Conservation (phyloP, 179 eudicot genomes). For the Patellifolia procumbens region DNA sequence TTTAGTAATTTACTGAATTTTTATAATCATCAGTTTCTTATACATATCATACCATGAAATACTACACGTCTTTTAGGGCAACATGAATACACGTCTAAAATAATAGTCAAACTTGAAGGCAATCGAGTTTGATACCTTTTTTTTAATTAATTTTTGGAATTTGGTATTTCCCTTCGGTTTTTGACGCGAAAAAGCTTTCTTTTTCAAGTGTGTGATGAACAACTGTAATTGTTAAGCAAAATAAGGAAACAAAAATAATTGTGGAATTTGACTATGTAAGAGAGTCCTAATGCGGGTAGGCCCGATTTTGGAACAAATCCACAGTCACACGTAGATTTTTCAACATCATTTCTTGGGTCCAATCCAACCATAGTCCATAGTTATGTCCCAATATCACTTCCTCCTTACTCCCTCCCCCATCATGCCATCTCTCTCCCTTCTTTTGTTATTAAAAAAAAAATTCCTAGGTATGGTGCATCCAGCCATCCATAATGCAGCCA, state of each 20-base stretch:
- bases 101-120: slow-evolving; percentile 8
- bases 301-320: slow-evolving; percentile 22
- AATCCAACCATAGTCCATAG: slow-evolving; percentile 12
- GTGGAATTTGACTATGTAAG: neutral
- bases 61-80: too few species aligned
- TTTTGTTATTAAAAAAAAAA: neutral
- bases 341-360: slow-evolving; percentile 23
- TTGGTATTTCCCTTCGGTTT: neutral
- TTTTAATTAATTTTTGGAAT: neutral
- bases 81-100: slow-evolving; percentile 9
- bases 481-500: slow-evolving; percentile 11
- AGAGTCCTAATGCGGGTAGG: slow-evolving; percentile 8
- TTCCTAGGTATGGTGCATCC: neutral
- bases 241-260: neutral
- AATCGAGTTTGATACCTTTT: neutral
- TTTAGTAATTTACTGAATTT: too few species aligned
- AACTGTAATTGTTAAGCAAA: neutral
- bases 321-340: slow-evolving; percentile 26
- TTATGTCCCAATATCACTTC: slow-evolving; percentile 23
- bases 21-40: too few species aligned
- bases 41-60: neutral
- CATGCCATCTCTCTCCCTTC: neutral
- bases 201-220: slow-evolving; percentile 8
- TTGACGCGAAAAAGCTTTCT: neutral
- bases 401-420: neutral